phyloP scores from a whole-genome alignment of 257 asterid species.

The Primulina eburnea region DNA sequence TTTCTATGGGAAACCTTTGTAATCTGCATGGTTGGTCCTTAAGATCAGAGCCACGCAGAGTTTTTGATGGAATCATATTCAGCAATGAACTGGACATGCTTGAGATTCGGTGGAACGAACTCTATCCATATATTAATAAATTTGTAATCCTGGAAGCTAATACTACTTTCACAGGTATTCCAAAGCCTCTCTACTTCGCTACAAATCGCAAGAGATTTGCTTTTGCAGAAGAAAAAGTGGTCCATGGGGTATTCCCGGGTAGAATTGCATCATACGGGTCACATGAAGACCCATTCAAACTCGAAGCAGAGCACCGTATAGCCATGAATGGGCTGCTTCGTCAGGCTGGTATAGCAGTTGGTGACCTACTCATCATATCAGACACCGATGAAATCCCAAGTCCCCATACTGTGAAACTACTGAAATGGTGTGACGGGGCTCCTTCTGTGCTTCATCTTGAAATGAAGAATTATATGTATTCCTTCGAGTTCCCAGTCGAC shows the following conservation, averaged over 20 bases:
- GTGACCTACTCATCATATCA: slow-evolving; percentile 78
- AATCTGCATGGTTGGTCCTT: slow-evolving; percentile 82
- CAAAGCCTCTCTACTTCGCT: slow-evolving; percentile 67
- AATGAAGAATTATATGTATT: slow-evolving; percentile 63
- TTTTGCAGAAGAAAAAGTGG: slow-evolving; percentile 63
- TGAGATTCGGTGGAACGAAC: slow-evolving; percentile 86
- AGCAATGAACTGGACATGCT: slow-evolving; percentile 88
- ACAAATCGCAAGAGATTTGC: slow-evolving; percentile 52
- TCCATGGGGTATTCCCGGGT: slow-evolving; percentile 60
- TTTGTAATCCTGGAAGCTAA: slow-evolving; percentile 84
- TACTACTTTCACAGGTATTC: slow-evolving; percentile 90
- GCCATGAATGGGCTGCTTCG: slow-evolving; percentile 64
- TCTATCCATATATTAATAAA: slow-evolving; percentile 60
- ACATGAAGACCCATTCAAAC: slow-evolving; percentile 61
- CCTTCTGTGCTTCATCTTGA: slow-evolving; percentile 77
- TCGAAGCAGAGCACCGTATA: slow-evolving; percentile 68
- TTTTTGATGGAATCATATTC: slow-evolving; percentile 76
- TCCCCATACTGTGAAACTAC: slow-evolving; percentile 69
- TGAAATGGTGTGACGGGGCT: slow-evolving; percentile 90
- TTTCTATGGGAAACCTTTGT: slow-evolving; percentile 74
- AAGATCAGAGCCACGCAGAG: slow-evolving; percentile 73
- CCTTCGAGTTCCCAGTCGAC: slow-evolving; percentile 87
- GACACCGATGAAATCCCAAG: slow-evolving; percentile 95
- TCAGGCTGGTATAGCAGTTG: slow-evolving; percentile 57
- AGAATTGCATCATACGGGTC: slow-evolving; percentile 40